Base-by-base conservation (phyloP, 1,284 basidiomycete species). In the Trichosporon faecale region DNA sequence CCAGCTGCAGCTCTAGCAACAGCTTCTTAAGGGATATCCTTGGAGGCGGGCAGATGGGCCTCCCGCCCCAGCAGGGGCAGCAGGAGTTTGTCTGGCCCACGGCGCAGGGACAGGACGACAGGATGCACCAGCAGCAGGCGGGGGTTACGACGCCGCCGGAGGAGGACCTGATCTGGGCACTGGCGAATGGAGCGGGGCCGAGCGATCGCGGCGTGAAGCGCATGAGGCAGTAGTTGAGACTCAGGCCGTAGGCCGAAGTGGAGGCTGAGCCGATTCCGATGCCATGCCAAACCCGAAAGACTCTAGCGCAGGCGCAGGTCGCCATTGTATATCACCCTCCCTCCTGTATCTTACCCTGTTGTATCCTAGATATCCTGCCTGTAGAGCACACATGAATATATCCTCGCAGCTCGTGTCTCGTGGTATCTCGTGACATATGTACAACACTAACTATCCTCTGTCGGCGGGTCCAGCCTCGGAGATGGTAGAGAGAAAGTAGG, bases 41-140 rank as follows among this genome's bases (percentile, higher is more conserved):
- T 18, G 68, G 72, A 8, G 49, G 64, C 21, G 66, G 64, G 4
- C 63, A 55, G 2, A 66, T 68, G 16, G 49, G 55, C n/a, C 49
- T 25, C 5, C 40, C 40, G 11, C 49, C n/a, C 3, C 31, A 67
- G 52, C 65, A 52, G n/a, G 8, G 14, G 21, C 37, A 35, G 44
- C 35, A 71, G 49, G 72, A 73, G 49, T 73, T 73, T 55, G 66
- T 73, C 1, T 73, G 72, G 72, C 72, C 72, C 35, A 73, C 72
- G 0, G 70, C 72, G 3, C 37, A 66, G 11, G 35, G 35, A 2
- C 40, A 33, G 14, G 49, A 29, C 3, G 64, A 69, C 2, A 35
- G 16, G 2, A 44, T 25, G 21, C 65, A 23, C n/a, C 46, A 35
- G 29, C 63, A 64, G 14, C 63, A 27, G 63, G 23, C 21, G 21